Conservation (phyloP, 1,284 basidiomycete genomes). For the Pterulicium gracile region DNA sequence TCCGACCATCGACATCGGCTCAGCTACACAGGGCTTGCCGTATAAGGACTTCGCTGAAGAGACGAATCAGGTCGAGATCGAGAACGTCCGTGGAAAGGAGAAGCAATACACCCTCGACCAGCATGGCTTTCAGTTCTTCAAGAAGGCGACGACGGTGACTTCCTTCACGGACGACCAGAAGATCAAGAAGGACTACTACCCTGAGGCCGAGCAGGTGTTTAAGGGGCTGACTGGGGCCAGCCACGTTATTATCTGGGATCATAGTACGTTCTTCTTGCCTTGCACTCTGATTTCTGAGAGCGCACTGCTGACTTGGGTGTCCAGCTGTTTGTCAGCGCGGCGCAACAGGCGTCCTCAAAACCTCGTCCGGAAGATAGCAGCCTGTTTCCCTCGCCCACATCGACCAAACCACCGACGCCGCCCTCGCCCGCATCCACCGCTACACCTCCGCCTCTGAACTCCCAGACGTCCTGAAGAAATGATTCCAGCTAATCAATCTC, state of each 20-base stretch:
- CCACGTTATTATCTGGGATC: slow-evolving; percentile 41
- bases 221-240: slow-evolving; percentile 43
- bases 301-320: background rate
- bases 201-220: slow-evolving; percentile 36
- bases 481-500: slow-evolving; percentile 58
- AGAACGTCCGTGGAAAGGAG: no score
- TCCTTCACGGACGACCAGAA: no score
- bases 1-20: no score
- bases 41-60: no score
- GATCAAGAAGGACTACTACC: no score
- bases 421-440: slow-evolving; percentile 36
- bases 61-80: no score
- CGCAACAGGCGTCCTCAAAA: slow-evolving; percentile 25
- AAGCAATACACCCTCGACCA: no score
- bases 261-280: slow-evolving; percentile 26
- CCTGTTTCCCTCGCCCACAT: slow-evolving; percentile 40
- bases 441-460: slow-evolving; percentile 40
- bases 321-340: slow-evolving; percentile 34
- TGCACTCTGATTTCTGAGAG: background rate
- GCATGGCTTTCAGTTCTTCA: no score
- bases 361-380: slow-evolving; percentile 32
- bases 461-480: slow-evolving; percentile 28
- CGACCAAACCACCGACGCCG: slow-evolving; percentile 39
- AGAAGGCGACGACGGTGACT: no score
- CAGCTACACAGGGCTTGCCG: no score